Base-by-base conservation (phyloP, 805 yeast species). In the Clavispora asparagi region DNA sequence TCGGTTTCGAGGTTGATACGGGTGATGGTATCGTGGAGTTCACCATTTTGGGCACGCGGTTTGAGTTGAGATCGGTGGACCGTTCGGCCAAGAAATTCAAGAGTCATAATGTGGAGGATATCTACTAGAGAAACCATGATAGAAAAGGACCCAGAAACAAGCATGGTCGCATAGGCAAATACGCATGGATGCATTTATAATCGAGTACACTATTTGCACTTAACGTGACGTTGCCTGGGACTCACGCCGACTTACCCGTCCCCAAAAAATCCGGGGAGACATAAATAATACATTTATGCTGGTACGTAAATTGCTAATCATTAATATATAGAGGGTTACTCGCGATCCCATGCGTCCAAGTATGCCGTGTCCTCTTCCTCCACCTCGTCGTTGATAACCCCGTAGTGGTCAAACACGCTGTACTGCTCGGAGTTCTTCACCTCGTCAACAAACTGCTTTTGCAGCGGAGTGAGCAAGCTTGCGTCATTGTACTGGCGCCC, bases 51-150 rank as follows among this genome's bases (percentile, higher is more conserved):
- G 98, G 98, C 1, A 84, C 89, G 38, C 70, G 97, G 48, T 77
- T 91, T 54, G 80, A 82, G 49, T 78, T 83, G 49, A 75, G 95
- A 61, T 74, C 91, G 37, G 79, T 80, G 9, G 97, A 91, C 56
- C 73, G 98, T 47, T 81, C 95, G 0, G 87, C 84, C 23, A 79
- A 86, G 56, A 89, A 91, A 68, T 89, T 89, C 72, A 91, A 91
- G 67, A 78, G 82, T 47, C 94, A 85, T 54, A 77, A 79, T 29
- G 88, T 87, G 32, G 85, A 79, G 48, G 86, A 82, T 59, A 62
- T 68, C 7, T 40, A 68, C 46, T 65, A 19, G 23, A 19, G 23
- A 19, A 19, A 4, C 23, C 5, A 5, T 5, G 3, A 19, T 3
- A 19, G 23, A 19, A 19, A 19, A 19, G 23, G 23, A 19, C 23